Conservation (phyloP, 495 filamentous ascomycete genomes). For the Bathelium albidoporum region DNA sequence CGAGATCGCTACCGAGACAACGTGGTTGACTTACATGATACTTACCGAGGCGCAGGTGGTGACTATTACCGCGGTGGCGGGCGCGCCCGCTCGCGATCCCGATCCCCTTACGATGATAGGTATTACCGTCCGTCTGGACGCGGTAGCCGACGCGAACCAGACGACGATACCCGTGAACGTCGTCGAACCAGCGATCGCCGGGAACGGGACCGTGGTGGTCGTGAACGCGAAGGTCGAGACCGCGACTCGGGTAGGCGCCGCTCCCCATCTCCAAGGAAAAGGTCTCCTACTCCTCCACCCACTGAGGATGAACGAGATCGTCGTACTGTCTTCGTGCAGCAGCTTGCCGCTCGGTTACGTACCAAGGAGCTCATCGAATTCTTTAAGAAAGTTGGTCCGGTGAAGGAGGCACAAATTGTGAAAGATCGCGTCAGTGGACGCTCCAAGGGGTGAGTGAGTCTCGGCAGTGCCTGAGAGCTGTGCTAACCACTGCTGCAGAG, state of each 20-base stretch:
- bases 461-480: conserved; percentile 7
- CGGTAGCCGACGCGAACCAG: conserved; percentile 32
- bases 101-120: conserved; percentile 61
- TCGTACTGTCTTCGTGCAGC: conserved; percentile 96
- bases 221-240: conserved; percentile 35
- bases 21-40: conserved; percentile 40
- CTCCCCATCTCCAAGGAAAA: conserved; percentile 36
- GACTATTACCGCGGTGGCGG: conserved; percentile 47
- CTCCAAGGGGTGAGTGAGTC: conserved; percentile 77
- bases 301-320: conserved; percentile 95
- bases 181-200: conserved; percentile 35
- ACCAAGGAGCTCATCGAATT: conserved; percentile 90
- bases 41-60: conserved; percentile 18
- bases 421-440: conserved; percentile 94
- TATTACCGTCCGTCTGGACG: conserved; percentile 67
- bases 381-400: conserved; percentile 91
- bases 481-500: conserved; percentile 48
- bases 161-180: conserved; percentile 37
- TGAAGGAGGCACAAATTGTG: conserved; percentile 98
- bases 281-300: conserved; percentile 38
- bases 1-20: conserved; percentile 55
- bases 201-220: conserved; percentile 35
- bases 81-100: conserved; percentile 61
- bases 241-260: conserved; percentile 38
- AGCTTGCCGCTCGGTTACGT: conserved; percentile 83